Evolutionary conservation across 371 early-diverging fungal species (phyloP).

Genomic region (Dinochytrium kinnereticum): DNA sequence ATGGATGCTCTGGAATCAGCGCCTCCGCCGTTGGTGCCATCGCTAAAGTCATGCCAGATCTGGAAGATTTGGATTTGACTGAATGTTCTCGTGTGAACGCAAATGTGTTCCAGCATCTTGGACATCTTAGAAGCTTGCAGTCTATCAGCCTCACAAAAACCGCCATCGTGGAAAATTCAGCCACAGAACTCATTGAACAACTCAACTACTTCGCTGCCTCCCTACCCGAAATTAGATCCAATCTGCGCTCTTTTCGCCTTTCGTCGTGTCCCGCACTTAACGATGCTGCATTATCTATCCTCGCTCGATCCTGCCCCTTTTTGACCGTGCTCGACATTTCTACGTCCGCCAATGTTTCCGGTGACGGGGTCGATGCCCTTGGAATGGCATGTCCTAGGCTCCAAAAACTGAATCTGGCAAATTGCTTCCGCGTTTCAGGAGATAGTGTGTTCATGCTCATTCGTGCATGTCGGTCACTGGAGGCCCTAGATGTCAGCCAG

Average conservation of each 20-base stretch:
- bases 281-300: background rate
- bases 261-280: background rate
- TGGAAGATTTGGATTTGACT: background rate
- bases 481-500: background rate
- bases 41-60: background rate
- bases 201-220: background rate
- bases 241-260: background rate
- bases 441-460: background rate
- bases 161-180: background rate
- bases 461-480: background rate
- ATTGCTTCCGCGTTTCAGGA: background rate
- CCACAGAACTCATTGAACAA: background rate
- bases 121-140: background rate
- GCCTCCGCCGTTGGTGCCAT: background rate
- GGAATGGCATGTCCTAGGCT: background rate
- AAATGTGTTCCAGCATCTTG: background rate
- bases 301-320: background rate
- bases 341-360: background rate
- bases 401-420: background rate
- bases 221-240: background rate
- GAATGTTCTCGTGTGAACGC: background rate
- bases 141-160: background rate
- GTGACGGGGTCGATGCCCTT: background rate
- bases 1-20: background rate
- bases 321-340: background rate